These are phyloP conservation scores for Didymella keratinophila DNA, from an alignment of 2,329 filamentous ascomycete genomes.

Conservation along the genomic window DNA sequence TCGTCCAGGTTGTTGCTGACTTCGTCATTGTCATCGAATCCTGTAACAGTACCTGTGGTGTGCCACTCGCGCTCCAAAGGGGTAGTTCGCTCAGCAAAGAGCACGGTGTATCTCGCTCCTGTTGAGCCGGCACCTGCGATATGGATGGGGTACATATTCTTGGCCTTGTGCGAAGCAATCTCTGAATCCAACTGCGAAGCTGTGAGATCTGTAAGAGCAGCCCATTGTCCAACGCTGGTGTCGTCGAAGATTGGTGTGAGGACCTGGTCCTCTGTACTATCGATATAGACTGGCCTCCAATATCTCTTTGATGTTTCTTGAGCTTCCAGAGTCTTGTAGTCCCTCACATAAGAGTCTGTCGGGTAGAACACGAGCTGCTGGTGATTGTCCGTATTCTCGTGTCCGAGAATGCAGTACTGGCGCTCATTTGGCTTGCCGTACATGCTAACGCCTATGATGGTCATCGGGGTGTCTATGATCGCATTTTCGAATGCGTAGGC, in stretches of 20 bases:
- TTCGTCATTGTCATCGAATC: constrained; percentile 29
- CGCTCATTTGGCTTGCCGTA: constrained; percentile 27
- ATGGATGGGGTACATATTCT: constrained; percentile 26
- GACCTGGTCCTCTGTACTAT: constrained; percentile 25
- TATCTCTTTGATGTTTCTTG: constrained; percentile 30
- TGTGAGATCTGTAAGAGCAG: constrained; percentile 22
- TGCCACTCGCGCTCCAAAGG: constrained; percentile 31
- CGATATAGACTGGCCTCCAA: constrained; percentile 33
- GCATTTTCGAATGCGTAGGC: constrained; percentile 16
- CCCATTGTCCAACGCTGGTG: constrained; percentile 34
- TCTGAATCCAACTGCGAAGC: constrained; percentile 24
- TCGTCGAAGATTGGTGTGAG: constrained; percentile 32
- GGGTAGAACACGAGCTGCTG: constrained; percentile 28
- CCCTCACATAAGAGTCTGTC: constrained; percentile 8
- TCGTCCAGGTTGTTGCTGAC: constrained; percentile 21
- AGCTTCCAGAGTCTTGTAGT: constrained; percentile 20
- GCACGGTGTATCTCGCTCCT: constrained; percentile 25
- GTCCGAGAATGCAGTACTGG: constrained; percentile 31
- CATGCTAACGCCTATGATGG: constrained; percentile 27
- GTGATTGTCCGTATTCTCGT: constrained; percentile 26
- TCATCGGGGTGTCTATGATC: constrained; percentile 16
- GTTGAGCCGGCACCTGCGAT: constrained; percentile 24
- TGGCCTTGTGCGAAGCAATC: constrained; percentile 17
- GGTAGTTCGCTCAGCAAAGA: constrained; percentile 28
- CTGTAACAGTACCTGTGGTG: constrained; percentile 25